These are phyloP conservation scores for Mortierella antarctica DNA, from an alignment of 192 early-diverging fungal genomes.

Conservation along the genomic window DNA sequence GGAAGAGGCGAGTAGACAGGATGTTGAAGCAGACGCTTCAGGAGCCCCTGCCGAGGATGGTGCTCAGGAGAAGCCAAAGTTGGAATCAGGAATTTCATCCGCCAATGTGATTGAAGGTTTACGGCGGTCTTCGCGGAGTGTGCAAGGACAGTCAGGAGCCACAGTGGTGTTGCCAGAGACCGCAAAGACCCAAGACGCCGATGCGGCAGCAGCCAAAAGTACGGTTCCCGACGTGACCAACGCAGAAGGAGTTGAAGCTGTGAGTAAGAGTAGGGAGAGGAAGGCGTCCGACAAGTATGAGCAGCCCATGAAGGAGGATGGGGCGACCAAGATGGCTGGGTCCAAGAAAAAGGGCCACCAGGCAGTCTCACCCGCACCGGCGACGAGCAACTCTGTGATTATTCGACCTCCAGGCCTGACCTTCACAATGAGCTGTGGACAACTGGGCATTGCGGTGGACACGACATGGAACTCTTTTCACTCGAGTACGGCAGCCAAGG, in stretches of 20 bases:
- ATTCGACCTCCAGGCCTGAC: conserved; percentile 54
- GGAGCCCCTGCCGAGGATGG: background rate
- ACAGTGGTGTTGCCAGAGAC: background rate
- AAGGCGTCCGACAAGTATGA: conserved; percentile 9
- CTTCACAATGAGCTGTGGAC: conserved; percentile 63
- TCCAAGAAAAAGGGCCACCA: conserved; percentile 36
- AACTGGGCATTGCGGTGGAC: conserved; percentile 60
- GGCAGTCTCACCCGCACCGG: conserved; percentile 24
- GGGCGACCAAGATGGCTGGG: conserved; percentile 1
- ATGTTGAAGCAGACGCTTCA: background rate
- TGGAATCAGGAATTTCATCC: background rate
- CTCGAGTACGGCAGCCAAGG: conserved; percentile 51
- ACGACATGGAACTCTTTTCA: conserved; percentile 53
- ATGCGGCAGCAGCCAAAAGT: background rate
- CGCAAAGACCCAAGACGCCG: background rate
- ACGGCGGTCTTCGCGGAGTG: conserved; percentile 25
- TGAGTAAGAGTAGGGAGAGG: conserved; percentile 9
- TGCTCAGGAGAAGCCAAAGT: background rate
- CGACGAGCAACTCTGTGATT: conserved; percentile 10
- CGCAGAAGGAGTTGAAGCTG: background rate
- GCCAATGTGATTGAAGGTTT: conserved; percentile 26
- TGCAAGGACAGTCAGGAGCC: conserved; percentile 27
- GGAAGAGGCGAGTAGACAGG: background rate
- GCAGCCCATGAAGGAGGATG: conserved; percentile 1
- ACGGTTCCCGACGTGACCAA: background rate